Evolutionary conservation across 176 grass and related monocot species (phyloP).

Genomic region (Oryza meyeriana): DNA sequence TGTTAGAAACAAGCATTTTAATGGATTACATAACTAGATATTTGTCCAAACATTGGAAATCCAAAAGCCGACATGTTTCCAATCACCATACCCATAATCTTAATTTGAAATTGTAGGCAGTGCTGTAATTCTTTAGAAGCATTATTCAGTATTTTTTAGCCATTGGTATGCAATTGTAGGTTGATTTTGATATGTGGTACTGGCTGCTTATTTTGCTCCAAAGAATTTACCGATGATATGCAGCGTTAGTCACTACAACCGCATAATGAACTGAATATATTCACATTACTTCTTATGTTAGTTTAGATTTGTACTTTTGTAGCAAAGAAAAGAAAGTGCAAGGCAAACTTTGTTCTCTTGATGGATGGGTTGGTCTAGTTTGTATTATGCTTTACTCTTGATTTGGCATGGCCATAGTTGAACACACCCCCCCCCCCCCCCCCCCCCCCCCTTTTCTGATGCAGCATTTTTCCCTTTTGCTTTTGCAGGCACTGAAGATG

Average conservation of each 20-base stretch:
- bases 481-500: constrained; percentile 88
- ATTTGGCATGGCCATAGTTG: constrained; percentile 15
- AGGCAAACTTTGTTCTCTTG: not conserved
- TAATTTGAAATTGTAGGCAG: constrained; percentile 19
- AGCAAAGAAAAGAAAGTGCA: not conserved
- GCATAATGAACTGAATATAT: constrained; percentile 3
- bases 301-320: not conserved
- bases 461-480: constrained; percentile 6
- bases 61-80: not conserved
- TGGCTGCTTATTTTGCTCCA: not conserved
- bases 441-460: not conserved
- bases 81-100: constrained; percentile 2
- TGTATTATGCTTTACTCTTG: constrained; percentile 1
- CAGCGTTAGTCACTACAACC: constrained; percentile 13
- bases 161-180: constrained; percentile 14
- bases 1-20: constrained; percentile 17
- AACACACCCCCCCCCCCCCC: too few species aligned
- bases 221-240: constrained; percentile 6
- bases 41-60: constrained; percentile 1
- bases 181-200: constrained; percentile 9
- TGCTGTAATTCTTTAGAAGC: constrained; percentile 7
- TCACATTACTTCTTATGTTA: not conserved
- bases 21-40: not conserved
- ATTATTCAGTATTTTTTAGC: not conserved
- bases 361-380: constrained; percentile 17